Evolutionary conservation across 2,329 filamentous ascomycete species (phyloP), one percentile per base, ranked within the genome.

Genomic region (Ceratocystis alfenasii): DNA sequence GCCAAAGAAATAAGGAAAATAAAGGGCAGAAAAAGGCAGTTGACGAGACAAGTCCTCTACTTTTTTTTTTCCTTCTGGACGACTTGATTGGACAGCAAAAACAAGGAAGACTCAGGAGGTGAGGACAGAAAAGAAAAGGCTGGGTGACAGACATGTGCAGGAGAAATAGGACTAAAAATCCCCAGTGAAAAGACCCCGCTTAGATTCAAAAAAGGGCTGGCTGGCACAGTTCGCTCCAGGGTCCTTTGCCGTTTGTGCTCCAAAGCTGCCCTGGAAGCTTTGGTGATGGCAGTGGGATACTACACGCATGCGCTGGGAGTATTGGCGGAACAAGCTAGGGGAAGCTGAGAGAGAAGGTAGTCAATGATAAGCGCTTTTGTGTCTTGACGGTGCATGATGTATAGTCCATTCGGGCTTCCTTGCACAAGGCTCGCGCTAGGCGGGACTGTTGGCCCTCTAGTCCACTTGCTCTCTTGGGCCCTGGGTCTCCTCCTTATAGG

Each of bases 51-150:
- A 12, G 33, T 1, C 10, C 10, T 5, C 12, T 15, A 12, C 3
- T 15, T 50, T 25, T 7, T 50, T n/a, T 22, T 25, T 12, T 5
- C 12, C 10, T 50, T 50, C 22, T 20, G n/a, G 7, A 4, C 22
- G 20, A 22, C 17, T 25, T n/a, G 48, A 50, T 50, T 20, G 46
- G 36, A 15, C 36, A 41, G 10, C 36, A 41, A 48, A 17, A 48
- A 48, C 46, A 48, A n/a, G 46, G 48, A 50, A 50, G 36, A n/a
- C 48, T 50, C 48, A 50, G 48, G 48, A 25, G 48, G 48, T 50
- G 12, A 41, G 3, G 1, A n/a, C 20, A 50, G n/a, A 50, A 50
- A 50, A 50, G 22, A 50, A 50, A 50, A 50, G 48, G 48, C 48
- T 50, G 48, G 36, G 48, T 15, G 10, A 50, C 48, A 20, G 17